phyloP scores from a whole-genome alignment of 768 basidiomycete species.

The Scleroderma citrinum region DNA sequence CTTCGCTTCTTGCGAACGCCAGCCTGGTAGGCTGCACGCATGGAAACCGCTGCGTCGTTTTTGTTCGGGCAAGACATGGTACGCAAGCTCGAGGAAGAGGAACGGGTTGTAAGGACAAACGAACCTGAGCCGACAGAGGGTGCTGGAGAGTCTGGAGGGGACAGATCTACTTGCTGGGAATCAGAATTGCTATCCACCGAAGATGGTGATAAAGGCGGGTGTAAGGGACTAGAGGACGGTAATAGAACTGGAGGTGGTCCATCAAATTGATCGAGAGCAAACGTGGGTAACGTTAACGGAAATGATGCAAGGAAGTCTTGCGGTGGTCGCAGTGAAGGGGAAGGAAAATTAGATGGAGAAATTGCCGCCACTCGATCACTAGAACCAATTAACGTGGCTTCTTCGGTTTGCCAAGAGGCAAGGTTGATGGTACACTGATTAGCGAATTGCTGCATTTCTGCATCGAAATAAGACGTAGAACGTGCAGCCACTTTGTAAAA shows the following conservation, averaged over 20 bases:
- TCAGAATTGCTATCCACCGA: constrained; percentile 26
- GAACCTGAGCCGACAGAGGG: constrained; percentile 24
- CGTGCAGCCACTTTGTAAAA: not conserved
- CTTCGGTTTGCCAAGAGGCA: constrained; percentile 56
- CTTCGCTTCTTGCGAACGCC: constrained; percentile 31
- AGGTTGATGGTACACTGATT: constrained; percentile 67
- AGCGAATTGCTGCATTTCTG: constrained; percentile 66
- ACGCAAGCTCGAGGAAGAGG: constrained; percentile 26
- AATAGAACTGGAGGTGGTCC: constrained; percentile 21
- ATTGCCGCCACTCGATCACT: constrained; percentile 5
- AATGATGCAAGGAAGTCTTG: constrained; percentile 49
- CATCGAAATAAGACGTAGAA: constrained; percentile 8
- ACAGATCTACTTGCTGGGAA: constrained; percentile 11
- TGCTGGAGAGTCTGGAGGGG: constrained; percentile 23
- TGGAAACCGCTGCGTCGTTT: constrained; percentile 18
- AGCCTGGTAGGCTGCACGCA: constrained; percentile 29
- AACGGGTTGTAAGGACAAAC: constrained; percentile 21
- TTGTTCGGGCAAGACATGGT: constrained; percentile 9
- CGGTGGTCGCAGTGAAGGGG: constrained; percentile 28
- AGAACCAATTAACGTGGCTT: constrained; percentile 32
- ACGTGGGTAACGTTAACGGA: constrained; percentile 49
- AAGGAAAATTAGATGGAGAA: not conserved
- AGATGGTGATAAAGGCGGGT: constrained; percentile 24
- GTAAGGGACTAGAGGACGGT: constrained; percentile 22
- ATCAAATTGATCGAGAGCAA: constrained; percentile 26